Conservation (phyloP, 306 rosid species). For the apple (Malus domestica) region DNA sequence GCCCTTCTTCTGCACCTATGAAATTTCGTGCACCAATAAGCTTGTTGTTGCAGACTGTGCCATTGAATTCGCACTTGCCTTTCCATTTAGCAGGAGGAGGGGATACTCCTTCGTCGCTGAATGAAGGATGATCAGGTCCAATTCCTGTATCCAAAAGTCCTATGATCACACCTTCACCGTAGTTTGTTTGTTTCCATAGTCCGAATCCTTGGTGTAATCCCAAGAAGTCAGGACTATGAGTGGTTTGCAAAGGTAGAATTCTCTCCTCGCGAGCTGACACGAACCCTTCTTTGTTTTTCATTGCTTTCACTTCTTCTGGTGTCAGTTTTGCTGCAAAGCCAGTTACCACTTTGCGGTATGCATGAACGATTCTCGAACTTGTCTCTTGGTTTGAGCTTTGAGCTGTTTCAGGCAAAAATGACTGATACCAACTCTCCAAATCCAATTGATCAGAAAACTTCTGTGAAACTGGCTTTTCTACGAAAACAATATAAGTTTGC, state of each 20-base stretch:
- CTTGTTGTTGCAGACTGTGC: slow-evolving; percentile 50
- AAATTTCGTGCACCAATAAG: slow-evolving; percentile 57
- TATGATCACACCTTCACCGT: slow-evolving; percentile 61
- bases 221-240: slow-evolving; percentile 48
- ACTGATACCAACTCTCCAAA: slow-evolving; percentile 42
- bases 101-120: slow-evolving; percentile 43
- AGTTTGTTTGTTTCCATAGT: slow-evolving; percentile 47
- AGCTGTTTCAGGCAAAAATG: slow-evolving; percentile 44
- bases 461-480: slow-evolving; percentile 29
- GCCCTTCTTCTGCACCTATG: not conserved
- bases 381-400: slow-evolving; percentile 7
- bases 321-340: slow-evolving; percentile 67
- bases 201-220: slow-evolving; percentile 44
- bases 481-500: slow-evolving; percentile 46
- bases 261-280: slow-evolving; percentile 36
- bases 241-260: slow-evolving; percentile 40
- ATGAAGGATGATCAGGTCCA: slow-evolving; percentile 54
- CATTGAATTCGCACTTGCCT: slow-evolving; percentile 53
- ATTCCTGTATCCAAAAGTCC: slow-evolving; percentile 59
- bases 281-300: slow-evolving; percentile 41
- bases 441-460: slow-evolving; percentile 16
- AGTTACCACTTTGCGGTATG: slow-evolving; percentile 39
- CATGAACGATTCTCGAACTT: slow-evolving; percentile 22
- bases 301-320: slow-evolving; percentile 31
- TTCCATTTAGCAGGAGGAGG: slow-evolving; percentile 72